Evolutionary conservation across 208 protist species (phyloP).

Genomic region (Acanthamoeba castellanii): DNA sequence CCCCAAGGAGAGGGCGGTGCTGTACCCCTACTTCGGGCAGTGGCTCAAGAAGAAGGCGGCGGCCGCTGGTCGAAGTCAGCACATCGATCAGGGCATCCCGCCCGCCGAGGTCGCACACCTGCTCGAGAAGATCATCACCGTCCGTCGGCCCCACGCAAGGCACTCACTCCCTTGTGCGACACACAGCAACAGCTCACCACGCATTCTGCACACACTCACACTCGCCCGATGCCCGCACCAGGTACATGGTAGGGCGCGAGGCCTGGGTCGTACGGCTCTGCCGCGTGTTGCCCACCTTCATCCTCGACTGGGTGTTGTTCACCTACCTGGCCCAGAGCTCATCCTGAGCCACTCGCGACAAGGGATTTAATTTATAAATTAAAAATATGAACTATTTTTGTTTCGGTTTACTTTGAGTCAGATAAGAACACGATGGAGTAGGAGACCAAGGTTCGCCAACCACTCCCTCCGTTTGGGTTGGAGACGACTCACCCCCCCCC

Average conservation of each 20-base stretch:
- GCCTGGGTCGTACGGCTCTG: conserved; percentile 4
- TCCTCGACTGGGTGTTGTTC: conserved; percentile 41
- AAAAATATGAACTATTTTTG: too few relatives aligned
- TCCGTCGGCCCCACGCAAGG: conserved; percentile 12
- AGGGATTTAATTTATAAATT: not conserved
- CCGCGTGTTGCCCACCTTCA: not conserved
- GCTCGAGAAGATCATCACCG: conserved; percentile 56
- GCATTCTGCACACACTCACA: not conserved
- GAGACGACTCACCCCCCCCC: too few relatives aligned
- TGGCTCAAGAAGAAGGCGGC: conserved; percentile 10
- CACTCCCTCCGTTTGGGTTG: too few relatives aligned
- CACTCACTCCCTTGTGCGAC: not conserved
- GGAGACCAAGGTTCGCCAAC: too few relatives aligned
- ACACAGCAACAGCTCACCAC: not conserved
- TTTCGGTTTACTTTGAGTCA: too few relatives aligned
- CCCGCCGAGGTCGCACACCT: conserved; percentile 12
- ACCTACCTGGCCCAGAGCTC: not conserved
- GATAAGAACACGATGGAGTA: too few relatives aligned
- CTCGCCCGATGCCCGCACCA: not conserved
- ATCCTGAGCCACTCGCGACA: not conserved
- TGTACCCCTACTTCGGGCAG: conserved; percentile 26
- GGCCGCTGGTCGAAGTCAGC: not conserved
- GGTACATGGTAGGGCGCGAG: conserved; percentile 49
- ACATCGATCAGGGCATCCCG: conserved; percentile 51
- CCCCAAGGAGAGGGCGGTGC: conserved; percentile 3